Conservation (phyloP, 1,284 basidiomycete genomes). For the Calocybe gambosa region DNA sequence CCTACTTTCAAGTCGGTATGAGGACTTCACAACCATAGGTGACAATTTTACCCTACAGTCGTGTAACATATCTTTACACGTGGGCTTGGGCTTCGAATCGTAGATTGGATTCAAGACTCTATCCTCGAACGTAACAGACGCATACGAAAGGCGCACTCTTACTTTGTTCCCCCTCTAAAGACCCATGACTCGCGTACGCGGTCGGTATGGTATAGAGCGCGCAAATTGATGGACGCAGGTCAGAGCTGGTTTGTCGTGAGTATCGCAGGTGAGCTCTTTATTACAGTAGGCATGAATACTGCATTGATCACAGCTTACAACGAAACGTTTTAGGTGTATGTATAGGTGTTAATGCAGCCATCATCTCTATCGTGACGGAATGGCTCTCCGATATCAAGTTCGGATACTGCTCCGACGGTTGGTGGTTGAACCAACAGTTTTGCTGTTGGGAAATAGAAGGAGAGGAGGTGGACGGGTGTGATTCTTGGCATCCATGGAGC, state of each 20-base stretch:
- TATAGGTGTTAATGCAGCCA: slow-evolving; percentile 90
- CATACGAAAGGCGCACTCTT: slow-evolving; percentile 49
- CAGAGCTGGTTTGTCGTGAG: slow-evolving; percentile 79
- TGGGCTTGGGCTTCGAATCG: not conserved
- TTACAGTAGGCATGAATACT: not conserved
- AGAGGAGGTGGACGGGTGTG: slow-evolving; percentile 76
- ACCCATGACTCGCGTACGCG: slow-evolving; percentile 42
- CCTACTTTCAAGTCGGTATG: slow-evolving; percentile 52
- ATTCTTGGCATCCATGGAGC: slow-evolving; percentile 94
- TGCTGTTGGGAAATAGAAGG: slow-evolving; percentile 96
- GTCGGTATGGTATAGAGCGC: slow-evolving; percentile 62
- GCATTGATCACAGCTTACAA: too few species aligned
- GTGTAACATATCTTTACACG: not conserved
- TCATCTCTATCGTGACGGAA: slow-evolving; percentile 95
- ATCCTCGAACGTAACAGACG: slow-evolving; percentile 79
- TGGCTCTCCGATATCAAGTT: slow-evolving; percentile 98
- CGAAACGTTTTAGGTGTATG: too few species aligned
- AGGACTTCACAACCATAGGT: slow-evolving; percentile 76
- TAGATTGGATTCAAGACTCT: slow-evolving; percentile 94
- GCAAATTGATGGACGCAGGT: slow-evolving; percentile 54
- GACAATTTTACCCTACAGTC: not conserved
- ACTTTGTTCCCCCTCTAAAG: slow-evolving; percentile 24
- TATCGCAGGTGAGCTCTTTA: slow-evolving; percentile 66
- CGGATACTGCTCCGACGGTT: slow-evolving; percentile 93
- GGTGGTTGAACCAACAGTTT: slow-evolving; percentile 98